Conservation (phyloP, 2,329 filamentous ascomycete genomes). For the Colletotrichum orchidophilum region DNA sequence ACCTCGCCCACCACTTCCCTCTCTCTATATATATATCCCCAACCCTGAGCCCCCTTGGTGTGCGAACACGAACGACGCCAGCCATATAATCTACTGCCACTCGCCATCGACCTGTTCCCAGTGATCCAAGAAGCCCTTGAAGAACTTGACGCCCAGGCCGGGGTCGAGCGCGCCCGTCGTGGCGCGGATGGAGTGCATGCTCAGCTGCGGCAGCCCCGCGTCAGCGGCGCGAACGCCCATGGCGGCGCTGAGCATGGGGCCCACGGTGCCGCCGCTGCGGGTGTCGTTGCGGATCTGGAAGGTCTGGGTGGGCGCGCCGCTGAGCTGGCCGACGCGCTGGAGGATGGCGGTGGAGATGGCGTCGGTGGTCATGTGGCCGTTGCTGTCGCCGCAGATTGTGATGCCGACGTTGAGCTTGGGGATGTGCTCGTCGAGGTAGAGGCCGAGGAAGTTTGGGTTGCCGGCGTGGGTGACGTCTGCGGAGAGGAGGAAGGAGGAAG, state of each 20-base stretch:
- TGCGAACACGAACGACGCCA: neutral
- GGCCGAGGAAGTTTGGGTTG: conserved; percentile 89
- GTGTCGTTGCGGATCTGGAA: conserved; percentile 97
- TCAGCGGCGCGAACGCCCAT: conserved; percentile 88
- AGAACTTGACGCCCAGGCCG: conserved; percentile 86
- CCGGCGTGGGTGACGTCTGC: conserved; percentile 94
- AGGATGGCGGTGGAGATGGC: conserved; percentile 85
- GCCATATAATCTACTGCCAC: conserved; percentile 59
- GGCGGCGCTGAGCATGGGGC: conserved; percentile 83
- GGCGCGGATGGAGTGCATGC: conserved; percentile 92
- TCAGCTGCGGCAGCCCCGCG: conserved; percentile 88
- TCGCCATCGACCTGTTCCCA: conserved; percentile 88
- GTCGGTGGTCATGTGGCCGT: conserved; percentile 97
- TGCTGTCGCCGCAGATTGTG: conserved; percentile 81
- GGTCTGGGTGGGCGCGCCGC: conserved; percentile 77
- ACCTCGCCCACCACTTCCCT: too few species aligned
- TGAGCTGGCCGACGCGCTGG: conserved; percentile 79
- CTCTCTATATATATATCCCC: neutral
- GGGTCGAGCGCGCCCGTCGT: conserved; percentile 89
- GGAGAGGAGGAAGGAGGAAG: conserved; percentile 90
- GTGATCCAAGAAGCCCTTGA: conserved; percentile 87
- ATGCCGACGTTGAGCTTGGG: conserved; percentile 91
- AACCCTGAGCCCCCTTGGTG: neutral
- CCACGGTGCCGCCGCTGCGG: conserved; percentile 91
- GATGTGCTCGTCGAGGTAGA: conserved; percentile 86